A percentile compares a stretch with the other conserved stretches of the same genome.
Conservation (phyloP, 2,329 filamentous ascomycete species). For the Cladobotryum protrusum region DNA sequence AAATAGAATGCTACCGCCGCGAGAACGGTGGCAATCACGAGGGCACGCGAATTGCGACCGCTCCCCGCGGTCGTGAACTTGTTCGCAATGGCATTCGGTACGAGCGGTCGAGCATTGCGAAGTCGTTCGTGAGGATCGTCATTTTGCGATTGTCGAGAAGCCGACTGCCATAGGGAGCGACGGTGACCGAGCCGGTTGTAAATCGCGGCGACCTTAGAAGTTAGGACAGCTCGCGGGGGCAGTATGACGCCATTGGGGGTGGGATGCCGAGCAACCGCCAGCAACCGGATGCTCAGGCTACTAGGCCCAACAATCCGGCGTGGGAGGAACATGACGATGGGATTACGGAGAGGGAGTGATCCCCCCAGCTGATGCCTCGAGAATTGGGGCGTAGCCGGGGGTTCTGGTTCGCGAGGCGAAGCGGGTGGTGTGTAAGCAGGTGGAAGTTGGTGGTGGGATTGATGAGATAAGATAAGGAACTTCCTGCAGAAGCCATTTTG, state of each 20-base stretch:
- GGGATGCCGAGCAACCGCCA: background rate
- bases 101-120: constrained; percentile 27
- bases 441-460: background rate
- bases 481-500: too few relatives aligned
- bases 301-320: background rate
- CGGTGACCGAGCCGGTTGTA: background rate
- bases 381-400: constrained; percentile 10
- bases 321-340: background rate
- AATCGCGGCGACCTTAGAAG: too few relatives aligned
- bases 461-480: background rate
- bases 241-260: too few relatives aligned
- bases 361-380: constrained; percentile 11
- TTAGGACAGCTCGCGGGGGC: background rate
- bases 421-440: background rate
- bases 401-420: background rate
- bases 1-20: constrained; percentile 55
- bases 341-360: background rate
- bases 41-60: constrained; percentile 26
- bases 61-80: constrained; percentile 23
- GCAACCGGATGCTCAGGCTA: too few relatives aligned
- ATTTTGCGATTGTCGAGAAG: constrained; percentile 9
- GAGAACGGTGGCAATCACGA: constrained; percentile 35
- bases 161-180: constrained; percentile 20
- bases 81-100: constrained; percentile 21
- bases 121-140: constrained; percentile 22